Evolutionary conservation across 1,284 basidiomycete genomes (phyloP), one percentile per base, ranked within the genome.

Genomic region (Microbotryum violaceum): DNA sequence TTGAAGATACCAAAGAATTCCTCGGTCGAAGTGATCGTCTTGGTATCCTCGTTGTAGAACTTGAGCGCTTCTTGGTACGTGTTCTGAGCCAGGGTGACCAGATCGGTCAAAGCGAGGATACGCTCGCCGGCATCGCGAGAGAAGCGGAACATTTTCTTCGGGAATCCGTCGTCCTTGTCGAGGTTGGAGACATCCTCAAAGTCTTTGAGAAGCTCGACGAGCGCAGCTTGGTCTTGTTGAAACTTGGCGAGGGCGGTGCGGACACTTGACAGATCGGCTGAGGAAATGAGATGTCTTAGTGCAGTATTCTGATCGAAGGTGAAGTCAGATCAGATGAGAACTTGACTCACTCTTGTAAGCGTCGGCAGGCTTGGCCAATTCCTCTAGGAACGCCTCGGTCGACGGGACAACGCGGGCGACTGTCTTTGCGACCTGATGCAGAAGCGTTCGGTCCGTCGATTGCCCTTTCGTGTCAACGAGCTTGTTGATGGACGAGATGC

Each of bases 401-500:
- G 87, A 82, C 12, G 86, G 86, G 78, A 97, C 97, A 71, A 92
- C 87, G 70, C 86, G 87, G 12, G 85, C 80, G 6, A 98, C 85
- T 0, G 91, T 94, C 57, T 87, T 82, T 74, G 97, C 93, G 56
- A 97, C 77, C 79, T 97, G 97, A 75, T 98, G 94, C 9, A 98
- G 80, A 48, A 98, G 80, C 0, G 94, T 98, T 21, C 88, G 90
- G 64, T 91, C 88, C 74, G 93, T 86, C 60, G 90, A 82, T n/a
- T 55, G 75, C 16, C 71, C 68, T 77, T 98, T 98, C 4, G 94
- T 98, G 73, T 98, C 96, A 49, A 97, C 94, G 56, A 98, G 81
- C 89, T 92, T 93, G 79, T 98, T 98, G 78, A 98, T 96, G 75
- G 91, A 96, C 76, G 89, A 91, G 63, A 97, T 86, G 73, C 89